A percentile compares a stretch with the other conserved stretches of the same genome.
These are phyloP conservation scores for Apiotrichum laibachii DNA, from an alignment of 1,284 basidiomycete species.

Conservation along the genomic window DNA sequence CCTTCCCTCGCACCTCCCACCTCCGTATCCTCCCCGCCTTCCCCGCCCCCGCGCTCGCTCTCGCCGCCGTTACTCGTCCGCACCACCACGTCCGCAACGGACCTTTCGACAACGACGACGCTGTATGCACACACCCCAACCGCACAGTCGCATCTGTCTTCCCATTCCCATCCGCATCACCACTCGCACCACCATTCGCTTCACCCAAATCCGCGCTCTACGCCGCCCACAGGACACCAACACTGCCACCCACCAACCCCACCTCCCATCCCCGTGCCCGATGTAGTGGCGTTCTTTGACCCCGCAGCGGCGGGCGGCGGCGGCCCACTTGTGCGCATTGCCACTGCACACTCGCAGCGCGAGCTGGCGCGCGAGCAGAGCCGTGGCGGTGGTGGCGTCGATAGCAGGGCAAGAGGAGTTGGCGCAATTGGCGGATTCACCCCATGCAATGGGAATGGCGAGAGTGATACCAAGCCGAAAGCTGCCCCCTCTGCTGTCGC, in stretches of 20 bases:
- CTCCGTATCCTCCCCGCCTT: neutral
- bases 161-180: neutral
- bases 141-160: neutral
- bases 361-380: neutral
- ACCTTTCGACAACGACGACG: neutral
- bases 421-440: neutral
- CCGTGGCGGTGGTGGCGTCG: neutral
- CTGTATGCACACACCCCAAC: neutral
- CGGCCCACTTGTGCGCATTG: conserved; percentile 36
- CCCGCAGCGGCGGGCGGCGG: conserved; percentile 39
- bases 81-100: neutral
- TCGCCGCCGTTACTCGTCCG: neutral
- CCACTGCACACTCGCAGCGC: conserved; percentile 27
- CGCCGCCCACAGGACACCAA: neutral
- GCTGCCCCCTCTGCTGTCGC: too few species aligned
- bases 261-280: conserved; percentile 15
- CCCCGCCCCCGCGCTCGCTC: neutral
- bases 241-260: neutral
- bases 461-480: too few species aligned
- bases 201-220: too few species aligned
- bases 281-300: conserved; percentile 37
- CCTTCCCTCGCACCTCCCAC: neutral
- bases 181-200: neutral
- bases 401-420: neutral
- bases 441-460: too few species aligned